Evolutionary conservation across 1,284 basidiomycete genomes (phyloP), one percentile per base, ranked within the genome.

Genomic region (Leccinum huronense): DNA sequence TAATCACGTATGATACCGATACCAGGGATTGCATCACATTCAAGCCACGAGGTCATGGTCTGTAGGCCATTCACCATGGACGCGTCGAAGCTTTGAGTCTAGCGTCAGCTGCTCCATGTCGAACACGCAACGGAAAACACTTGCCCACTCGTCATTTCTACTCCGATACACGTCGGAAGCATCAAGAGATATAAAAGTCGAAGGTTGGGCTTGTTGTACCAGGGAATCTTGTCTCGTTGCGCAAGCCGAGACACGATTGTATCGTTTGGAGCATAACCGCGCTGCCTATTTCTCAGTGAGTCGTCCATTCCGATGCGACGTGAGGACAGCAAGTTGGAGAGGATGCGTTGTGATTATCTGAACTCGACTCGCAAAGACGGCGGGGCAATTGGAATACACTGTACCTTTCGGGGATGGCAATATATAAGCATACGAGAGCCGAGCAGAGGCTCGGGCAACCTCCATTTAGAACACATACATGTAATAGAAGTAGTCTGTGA

Each of bases 71-170:
- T 71, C 1, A 68, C 2, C 62, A 71, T 65, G 16, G 68, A 62
- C 10, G 55, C 31, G 2, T 70, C 68, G 1, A 70, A 70, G 1
- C 70, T 71, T 61, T 59, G 27, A 30, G 14, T 11, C 8, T 1
- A 1, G 0, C n/a, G 16, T 72, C 45, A 68, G 40, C n/a, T 19
- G 5, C n/a, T 11, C 11, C 8, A 2, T 16, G 1, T 5, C 5
- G 14, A 7, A 33, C 5, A 33, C 0, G 9, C 9, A 34, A 56
- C 5, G 0, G 30, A 13, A 33, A 79, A 51, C 9, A 73, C 81
- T 66, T 64, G 81, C 83, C 85, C 85, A 70, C 80, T 83, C 1
- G 85, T 86, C 82, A 86, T 84, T 70, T 87, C 84, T 14, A 85
- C 84, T n/a, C 84, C 85, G 40, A 87, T 81, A 69, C 84, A 86